Evolutionary conservation across 176 grass and related monocot species (phyloP).

Genomic region (Musa troglodytarum): DNA sequence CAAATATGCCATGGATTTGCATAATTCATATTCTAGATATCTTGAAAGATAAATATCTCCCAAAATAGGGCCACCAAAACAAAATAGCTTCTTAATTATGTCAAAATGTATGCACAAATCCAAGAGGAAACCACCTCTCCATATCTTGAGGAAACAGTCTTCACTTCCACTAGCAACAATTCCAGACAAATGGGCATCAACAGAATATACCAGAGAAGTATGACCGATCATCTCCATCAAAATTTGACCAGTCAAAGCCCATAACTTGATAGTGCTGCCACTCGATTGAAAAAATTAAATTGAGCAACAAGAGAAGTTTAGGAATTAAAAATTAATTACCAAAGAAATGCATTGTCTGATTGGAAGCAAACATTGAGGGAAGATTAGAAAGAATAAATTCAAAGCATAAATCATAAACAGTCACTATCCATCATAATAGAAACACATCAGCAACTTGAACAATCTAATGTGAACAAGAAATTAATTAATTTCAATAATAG

Average conservation of each 20-base stretch:
- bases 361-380: not conserved
- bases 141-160: slow-evolving; percentile 81
- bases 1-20: not conserved
- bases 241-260: slow-evolving; percentile 81
- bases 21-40: not conserved
- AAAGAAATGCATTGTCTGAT: not conserved
- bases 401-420: not conserved
- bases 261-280: slow-evolving; percentile 72
- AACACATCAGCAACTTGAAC: not conserved
- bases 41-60: not conserved
- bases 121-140: slow-evolving; percentile 53
- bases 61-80: not conserved
- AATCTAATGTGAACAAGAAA: not conserved
- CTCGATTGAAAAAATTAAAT: slow-evolving; percentile 12
- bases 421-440: not conserved
- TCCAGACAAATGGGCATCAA: slow-evolving; percentile 77
- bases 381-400: not conserved
- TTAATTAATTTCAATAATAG: not conserved
- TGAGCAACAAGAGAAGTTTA: slow-evolving; percentile 9
- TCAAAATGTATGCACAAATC: not conserved
- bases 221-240: slow-evolving; percentile 89
- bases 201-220: slow-evolving; percentile 95
- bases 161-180: slow-evolving; percentile 93
- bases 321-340: not conserved
- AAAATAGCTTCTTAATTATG: not conserved